phyloP scores from a whole-genome alignment of 202 grass and related monocot genomes.

The Setaria italica region DNA sequence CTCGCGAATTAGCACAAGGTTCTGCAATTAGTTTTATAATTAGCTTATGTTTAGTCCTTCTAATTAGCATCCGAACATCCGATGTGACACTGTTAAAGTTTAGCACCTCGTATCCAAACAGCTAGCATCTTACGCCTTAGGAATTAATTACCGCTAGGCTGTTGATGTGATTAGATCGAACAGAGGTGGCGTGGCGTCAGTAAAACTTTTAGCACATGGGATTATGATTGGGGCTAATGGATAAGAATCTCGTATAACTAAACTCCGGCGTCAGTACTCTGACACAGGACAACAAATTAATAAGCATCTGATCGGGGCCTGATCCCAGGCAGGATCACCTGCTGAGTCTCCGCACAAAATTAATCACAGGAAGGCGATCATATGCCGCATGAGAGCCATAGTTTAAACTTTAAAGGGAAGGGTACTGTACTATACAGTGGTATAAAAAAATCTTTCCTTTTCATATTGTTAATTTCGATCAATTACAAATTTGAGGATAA shows the following conservation, averaged over 20 bases:
- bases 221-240: conserved; percentile 56
- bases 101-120: too few relatives aligned
- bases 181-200: not conserved
- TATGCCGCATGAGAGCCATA: conserved; percentile 38
- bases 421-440: not conserved
- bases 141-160: not conserved
- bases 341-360: conserved; percentile 3
- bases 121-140: not conserved
- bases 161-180: not conserved
- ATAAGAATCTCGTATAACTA: conserved; percentile 57
- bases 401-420: conserved; percentile 41
- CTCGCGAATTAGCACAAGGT: too few relatives aligned
- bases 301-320: conserved; percentile 36
- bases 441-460: conserved; percentile 38
- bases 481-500: conserved; percentile 62
- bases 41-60: too few relatives aligned
- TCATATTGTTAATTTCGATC: conserved; percentile 51
- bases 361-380: conserved; percentile 46
- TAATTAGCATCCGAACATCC: too few relatives aligned
- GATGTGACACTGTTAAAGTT: too few relatives aligned
- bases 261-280: conserved; percentile 37
- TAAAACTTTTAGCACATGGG: conserved; percentile 57
- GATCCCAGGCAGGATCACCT: conserved; percentile 54
- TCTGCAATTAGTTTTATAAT: too few relatives aligned
- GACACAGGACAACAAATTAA: conserved; percentile 42